These are phyloP conservation scores for Fusarium mexicanum DNA, from an alignment of 2,329 filamentous ascomycete species.

Conservation along the genomic window DNA sequence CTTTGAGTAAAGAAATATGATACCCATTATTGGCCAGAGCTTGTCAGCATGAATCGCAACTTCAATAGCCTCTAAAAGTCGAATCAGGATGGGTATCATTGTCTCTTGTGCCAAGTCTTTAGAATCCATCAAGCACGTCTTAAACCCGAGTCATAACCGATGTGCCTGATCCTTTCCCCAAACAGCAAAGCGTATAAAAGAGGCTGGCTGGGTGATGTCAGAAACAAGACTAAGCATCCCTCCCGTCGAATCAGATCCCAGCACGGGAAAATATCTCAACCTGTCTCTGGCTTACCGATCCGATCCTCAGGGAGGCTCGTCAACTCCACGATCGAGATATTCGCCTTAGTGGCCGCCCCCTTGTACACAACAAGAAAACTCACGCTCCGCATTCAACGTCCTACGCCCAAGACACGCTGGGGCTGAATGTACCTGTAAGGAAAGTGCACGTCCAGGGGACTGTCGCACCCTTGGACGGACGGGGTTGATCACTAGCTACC, in stretches of 20 bases:
- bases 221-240: not conserved
- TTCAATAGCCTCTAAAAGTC: fast-evolving
- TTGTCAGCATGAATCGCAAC: fast-evolving
- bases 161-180: not conserved
- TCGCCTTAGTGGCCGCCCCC: conserved; percentile 8
- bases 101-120: not conserved
- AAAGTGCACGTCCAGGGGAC: not conserved
- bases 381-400: not conserved
- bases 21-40: fast-evolving
- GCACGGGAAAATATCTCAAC: conserved; percentile 1
- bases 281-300: not conserved
- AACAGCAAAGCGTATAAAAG: not conserved
- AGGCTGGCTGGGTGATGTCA: conserved; percentile 1
- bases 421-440: not conserved
- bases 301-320: conserved; percentile 16
- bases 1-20: fast-evolving
- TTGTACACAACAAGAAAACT: not conserved
- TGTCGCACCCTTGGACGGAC: not conserved
- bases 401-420: not conserved
- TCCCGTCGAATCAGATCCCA: not conserved
- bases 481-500: not conserved
- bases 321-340: conserved; percentile 23
- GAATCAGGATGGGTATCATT: not conserved
- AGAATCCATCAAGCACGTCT: not conserved
- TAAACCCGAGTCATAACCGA: conserved; percentile 8